These are phyloP conservation scores for Silene latifolia DNA, from an alignment of 148 eudicot genomes.

Conservation along the genomic window DNA sequence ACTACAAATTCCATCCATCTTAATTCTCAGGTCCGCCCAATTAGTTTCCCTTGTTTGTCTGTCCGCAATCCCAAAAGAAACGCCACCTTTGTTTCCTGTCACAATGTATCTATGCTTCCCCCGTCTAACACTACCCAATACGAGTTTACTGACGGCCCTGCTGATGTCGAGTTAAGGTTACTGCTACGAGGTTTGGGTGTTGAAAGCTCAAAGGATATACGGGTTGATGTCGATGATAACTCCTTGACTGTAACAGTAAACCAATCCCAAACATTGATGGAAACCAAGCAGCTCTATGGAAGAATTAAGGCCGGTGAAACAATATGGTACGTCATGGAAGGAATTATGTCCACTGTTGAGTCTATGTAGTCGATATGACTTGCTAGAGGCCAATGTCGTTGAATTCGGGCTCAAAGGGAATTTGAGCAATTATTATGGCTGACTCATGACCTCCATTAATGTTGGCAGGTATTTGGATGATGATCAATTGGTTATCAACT, in stretches of 20 bases:
- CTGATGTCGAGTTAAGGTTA: constrained; percentile 82
- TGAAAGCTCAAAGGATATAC: constrained; percentile 51
- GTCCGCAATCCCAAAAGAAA: constrained; percentile 10
- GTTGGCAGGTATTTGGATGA: constrained; percentile 80
- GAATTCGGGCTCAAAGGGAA: too few relatives aligned
- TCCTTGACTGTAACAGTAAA: constrained; percentile 48
- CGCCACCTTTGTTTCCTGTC: constrained; percentile 37
- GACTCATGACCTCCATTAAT: constrained; percentile 2
- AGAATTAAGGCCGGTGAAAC: constrained; percentile 91
- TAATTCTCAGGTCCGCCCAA: constrained; percentile 2
- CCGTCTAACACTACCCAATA: constrained; percentile 50
- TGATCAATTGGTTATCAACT: constrained; percentile 62
- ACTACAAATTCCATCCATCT: neutral
- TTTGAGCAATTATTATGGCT: too few relatives aligned
- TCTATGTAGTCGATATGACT: too few relatives aligned
- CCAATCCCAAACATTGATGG: constrained; percentile 57
- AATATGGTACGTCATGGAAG: constrained; percentile 78
- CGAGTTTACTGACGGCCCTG: constrained; percentile 77
- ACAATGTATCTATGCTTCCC: constrained; percentile 35
- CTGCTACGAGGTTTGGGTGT: constrained; percentile 40
- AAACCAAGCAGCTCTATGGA: constrained; percentile 59
- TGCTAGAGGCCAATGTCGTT: too few relatives aligned
- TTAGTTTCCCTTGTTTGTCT: constrained; percentile 24
- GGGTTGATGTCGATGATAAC: constrained; percentile 64
- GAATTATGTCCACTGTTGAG: too few relatives aligned